Evolutionary conservation across 2,329 filamentous ascomycete species (phyloP).

Genomic region (Shiraia bambusicola): DNA sequence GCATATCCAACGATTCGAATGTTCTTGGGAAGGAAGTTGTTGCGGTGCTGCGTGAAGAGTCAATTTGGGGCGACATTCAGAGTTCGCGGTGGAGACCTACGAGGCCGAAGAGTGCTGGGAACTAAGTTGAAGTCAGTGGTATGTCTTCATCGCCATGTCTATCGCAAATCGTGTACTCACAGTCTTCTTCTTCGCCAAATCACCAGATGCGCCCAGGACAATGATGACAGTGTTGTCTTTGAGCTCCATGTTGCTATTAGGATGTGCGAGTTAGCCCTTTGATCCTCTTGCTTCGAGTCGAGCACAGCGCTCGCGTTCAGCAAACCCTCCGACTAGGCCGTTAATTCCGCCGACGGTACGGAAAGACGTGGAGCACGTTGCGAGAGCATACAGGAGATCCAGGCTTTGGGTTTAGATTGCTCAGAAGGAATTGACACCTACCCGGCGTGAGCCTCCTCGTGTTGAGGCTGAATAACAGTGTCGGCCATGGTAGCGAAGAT

Average conservation of each 20-base stretch:
- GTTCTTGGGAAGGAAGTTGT: slow-evolving; percentile 96
- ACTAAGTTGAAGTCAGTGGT: slow-evolving; percentile 57
- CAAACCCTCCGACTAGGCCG: slow-evolving; percentile 10
- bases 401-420: not conserved
- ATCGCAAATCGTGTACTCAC: slow-evolving; percentile 54
- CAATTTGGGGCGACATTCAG: slow-evolving; percentile 13
- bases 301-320: slow-evolving; percentile 7
- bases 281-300: slow-evolving; percentile 10
- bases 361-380: slow-evolving; percentile 4
- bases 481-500: slow-evolving; percentile 45
- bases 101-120: slow-evolving; percentile 94
- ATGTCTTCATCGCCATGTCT: not conserved
- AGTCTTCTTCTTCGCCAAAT: slow-evolving; percentile 99
- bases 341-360: slow-evolving; percentile 3
- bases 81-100: slow-evolving; percentile 60
- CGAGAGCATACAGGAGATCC: not conserved
- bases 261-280: slow-evolving; percentile 30
- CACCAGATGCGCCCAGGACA: slow-evolving; percentile 93
- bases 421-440: slow-evolving; percentile 34
- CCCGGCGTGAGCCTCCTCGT: slow-evolving; percentile 50
- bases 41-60: slow-evolving; percentile 72
- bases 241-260: slow-evolving; percentile 80
- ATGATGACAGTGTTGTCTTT: slow-evolving; percentile 98
- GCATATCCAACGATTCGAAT: slow-evolving; percentile 98
- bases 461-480: slow-evolving; percentile 51